These are phyloP conservation scores for Turritis glabra DNA, from an alignment of 345 rosid species.

Conservation along the genomic window DNA sequence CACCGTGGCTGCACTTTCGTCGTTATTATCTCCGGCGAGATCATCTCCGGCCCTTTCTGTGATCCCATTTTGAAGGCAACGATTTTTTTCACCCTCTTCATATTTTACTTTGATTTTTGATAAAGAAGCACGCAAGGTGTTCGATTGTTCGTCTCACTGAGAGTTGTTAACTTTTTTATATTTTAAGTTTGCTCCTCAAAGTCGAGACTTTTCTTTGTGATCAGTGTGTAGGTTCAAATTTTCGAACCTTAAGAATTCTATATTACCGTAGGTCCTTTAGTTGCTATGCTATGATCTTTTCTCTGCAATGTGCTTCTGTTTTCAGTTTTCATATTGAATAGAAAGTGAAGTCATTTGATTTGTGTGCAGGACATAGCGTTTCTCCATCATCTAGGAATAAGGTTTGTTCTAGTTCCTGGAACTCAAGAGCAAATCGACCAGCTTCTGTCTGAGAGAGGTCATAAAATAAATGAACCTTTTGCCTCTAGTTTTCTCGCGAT, in stretches of 20 bases:
- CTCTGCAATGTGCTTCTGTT: conserved; percentile 2
- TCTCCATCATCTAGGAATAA: conserved; percentile 89
- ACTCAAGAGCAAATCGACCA: conserved; percentile 82
- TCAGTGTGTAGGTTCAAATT: too few relatives aligned
- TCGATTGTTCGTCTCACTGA: conserved; percentile 4
- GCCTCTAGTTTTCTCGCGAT: neutral
- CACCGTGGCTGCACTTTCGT: conserved; percentile 82
- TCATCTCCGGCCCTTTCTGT: conserved; percentile 59
- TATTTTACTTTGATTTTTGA: neutral
- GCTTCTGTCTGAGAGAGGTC: conserved; percentile 84
- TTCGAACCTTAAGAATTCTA: too few relatives aligned
- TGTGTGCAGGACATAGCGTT: conserved; percentile 89
- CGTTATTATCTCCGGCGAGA: conserved; percentile 79
- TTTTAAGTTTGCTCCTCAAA: too few relatives aligned
- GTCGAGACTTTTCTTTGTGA: too few relatives aligned
- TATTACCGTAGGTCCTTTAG: neutral
- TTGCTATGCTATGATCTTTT: neutral
- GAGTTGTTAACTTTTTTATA: neutral
- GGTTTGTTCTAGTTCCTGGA: conserved; percentile 87
- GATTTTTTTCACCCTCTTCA: neutral
- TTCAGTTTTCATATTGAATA: neutral
- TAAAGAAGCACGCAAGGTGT: conserved; percentile 21
- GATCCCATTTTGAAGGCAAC: conserved; percentile 73
- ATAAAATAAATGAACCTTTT: neutral
- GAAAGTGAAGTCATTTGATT: neutral